Evolutionary conservation across 2,329 filamentous ascomycete species (phyloP).

Genomic region (Emmonsiellopsis sp.): DNA sequence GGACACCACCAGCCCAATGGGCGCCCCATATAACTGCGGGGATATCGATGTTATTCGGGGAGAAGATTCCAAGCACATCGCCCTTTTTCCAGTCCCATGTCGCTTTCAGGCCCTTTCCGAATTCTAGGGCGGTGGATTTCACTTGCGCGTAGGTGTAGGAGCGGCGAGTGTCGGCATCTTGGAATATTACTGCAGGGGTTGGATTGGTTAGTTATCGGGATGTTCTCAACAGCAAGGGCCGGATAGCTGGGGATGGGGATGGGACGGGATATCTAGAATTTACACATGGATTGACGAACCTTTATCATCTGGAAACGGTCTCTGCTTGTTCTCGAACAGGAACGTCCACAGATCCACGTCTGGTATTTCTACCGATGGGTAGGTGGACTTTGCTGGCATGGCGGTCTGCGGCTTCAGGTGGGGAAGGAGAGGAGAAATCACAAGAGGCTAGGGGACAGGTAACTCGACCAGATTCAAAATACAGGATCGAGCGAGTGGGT

Average conservation of each 20-base stretch:
- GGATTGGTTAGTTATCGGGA: neutral
- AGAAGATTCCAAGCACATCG: slow-evolving; percentile 74
- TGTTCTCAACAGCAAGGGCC: neutral
- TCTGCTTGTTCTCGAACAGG: slow-evolving; percentile 62
- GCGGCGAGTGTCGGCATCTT: slow-evolving; percentile 61
- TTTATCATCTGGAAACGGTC: slow-evolving; percentile 61
- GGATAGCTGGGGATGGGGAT: neutral
- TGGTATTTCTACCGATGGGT: slow-evolving; percentile 59
- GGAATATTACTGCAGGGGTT: slow-evolving; percentile 58
- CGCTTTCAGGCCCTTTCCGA: slow-evolving; percentile 69
- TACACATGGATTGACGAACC: slow-evolving; percentile 37
- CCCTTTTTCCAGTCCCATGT: slow-evolving; percentile 71
- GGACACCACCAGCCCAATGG: slow-evolving; percentile 72
- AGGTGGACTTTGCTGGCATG: slow-evolving; percentile 66
- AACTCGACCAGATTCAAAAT: no score
- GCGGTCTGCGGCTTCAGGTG: neutral
- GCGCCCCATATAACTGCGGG: slow-evolving; percentile 67
- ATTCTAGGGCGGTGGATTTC: slow-evolving; percentile 58
- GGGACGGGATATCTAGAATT: neutral
- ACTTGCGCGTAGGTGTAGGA: slow-evolving; percentile 64
- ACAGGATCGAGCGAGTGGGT: no score
- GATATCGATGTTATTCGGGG: slow-evolving; percentile 79
- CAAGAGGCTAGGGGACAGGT: neutral
- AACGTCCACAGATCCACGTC: slow-evolving; percentile 69
- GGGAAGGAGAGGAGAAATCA: neutral